These are phyloP conservation scores for Nicotiana rustica DNA, from an alignment of 305 asterid genomes.

Conservation along the genomic window DNA sequence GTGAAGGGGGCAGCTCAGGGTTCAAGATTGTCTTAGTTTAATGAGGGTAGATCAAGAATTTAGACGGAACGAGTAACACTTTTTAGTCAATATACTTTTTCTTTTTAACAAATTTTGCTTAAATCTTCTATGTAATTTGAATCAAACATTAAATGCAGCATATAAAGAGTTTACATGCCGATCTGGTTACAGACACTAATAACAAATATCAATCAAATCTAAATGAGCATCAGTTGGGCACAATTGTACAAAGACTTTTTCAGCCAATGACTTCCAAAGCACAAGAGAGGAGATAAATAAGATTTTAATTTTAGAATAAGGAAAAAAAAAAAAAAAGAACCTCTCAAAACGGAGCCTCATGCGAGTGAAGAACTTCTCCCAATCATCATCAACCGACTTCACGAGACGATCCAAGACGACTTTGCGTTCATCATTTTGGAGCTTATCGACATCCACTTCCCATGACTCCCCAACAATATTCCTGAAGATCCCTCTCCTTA, in stretches of 20 bases:
- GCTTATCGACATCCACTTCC: slow-evolving; percentile 74
- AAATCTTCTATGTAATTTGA: neutral
- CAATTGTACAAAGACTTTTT: neutral
- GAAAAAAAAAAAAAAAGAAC: slow-evolving; percentile 40
- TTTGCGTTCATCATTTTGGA: slow-evolving; percentile 64
- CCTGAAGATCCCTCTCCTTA: slow-evolving; percentile 78
- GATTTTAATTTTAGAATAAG: too few relatives aligned
- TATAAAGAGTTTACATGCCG: neutral
- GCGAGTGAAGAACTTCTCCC: slow-evolving; percentile 83
- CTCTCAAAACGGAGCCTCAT: slow-evolving; percentile 85
- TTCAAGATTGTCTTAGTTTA: neutral
- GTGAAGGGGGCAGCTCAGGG: neutral
- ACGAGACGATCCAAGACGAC: slow-evolving; percentile 77
- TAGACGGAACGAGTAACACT: neutral
- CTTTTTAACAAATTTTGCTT: neutral
- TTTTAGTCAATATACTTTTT: neutral
- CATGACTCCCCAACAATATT: slow-evolving; percentile 74
- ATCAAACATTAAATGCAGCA: neutral
- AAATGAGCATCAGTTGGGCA: neutral
- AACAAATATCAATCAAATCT: too few relatives aligned
- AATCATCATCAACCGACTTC: slow-evolving; percentile 72
- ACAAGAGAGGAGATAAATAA: neutral
- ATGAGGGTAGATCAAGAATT: neutral
- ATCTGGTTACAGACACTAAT: too few relatives aligned
- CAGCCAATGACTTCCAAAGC: neutral